Base-by-base conservation (phyloP, 2,329 filamentous ascomycete species). In the Sordariomycetes sp. region DNA sequence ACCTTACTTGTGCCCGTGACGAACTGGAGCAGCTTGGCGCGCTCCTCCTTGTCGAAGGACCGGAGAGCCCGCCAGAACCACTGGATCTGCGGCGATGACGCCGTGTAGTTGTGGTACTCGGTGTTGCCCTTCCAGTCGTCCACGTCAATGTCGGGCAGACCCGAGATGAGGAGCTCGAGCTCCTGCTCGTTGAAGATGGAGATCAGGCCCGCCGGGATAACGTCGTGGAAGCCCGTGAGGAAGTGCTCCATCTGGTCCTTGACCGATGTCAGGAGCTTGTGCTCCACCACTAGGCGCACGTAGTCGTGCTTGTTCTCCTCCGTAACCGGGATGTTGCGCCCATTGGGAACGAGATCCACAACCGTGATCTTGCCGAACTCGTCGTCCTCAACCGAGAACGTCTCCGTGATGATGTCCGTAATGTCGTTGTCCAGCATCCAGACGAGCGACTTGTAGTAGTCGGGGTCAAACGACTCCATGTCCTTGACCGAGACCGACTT, bases 361-460 rank as follows among this genome's bases (percentile, higher is more conserved):
- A 89, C 86, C 70, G 89, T 88, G 55, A 86, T 90, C 61, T 91
- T 90, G 61, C 94, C 94, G 71, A 99, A 99, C 67, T 88, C 90
- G 65, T 97, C 92, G 60, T 94, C 88, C 69, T 97, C 92, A 32
- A 96, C 85, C 12, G 92, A 94, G 70, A 99, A 97, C 1, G 90
- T 96, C 74, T 99, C 93, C 2, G 90, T 94, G 66, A 97, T 94
- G 67, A 97, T 91, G 67, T 97, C 94, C 4, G 92, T 96, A 65
- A 99, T 99, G 69, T 99, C 93, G 67, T 99, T 97, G 69, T 96
- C 90, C 59, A 97, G 79, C 86, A 99, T 97, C 95, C 95, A 99
- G 61, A 94, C 85, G 24, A 99, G 81, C 16, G 93, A 97, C 72
- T 97, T 99, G 83, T 97, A 97, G 76, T 99, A 99, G 67, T 99